Conservation (phyloP, 768 basidiomycete species). For the Pleurotus salmoneostramineus region DNA sequence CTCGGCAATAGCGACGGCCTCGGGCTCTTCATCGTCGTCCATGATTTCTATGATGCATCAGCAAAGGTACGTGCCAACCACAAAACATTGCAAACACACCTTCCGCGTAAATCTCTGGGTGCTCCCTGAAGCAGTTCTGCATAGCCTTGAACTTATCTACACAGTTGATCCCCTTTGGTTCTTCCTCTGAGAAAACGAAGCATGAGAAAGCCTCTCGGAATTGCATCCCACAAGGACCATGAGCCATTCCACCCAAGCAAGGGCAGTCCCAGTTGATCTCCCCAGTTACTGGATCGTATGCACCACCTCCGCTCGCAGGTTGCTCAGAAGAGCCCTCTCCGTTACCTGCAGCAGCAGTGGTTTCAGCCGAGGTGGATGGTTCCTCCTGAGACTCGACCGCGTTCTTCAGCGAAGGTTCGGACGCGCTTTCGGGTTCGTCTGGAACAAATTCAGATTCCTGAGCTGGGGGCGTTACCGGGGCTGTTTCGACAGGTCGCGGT, state of each 20-base stretch:
- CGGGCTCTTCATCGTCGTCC: conserved; percentile 56
- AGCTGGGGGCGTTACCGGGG: background rate
- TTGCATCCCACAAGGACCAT: conserved; percentile 91
- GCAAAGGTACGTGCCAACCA: background rate
- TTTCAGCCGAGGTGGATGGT: background rate
- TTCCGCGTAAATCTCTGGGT: conserved; percentile 94
- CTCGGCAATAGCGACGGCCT: conserved; percentile 5
- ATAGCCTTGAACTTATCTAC: conserved; percentile 97
- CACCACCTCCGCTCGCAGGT: conserved; percentile 34
- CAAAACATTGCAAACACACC: conserved; percentile 46
- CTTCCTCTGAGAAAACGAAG: conserved; percentile 90
- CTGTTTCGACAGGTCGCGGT: background rate
- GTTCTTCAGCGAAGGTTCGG: background rate
- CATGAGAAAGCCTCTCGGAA: conserved; percentile 97
- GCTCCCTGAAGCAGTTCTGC: conserved; percentile 96
- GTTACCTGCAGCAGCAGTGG: background rate
- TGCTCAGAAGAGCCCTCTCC: conserved; percentile 12
- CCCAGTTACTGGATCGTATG: conserved; percentile 94
- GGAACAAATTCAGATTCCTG: background rate
- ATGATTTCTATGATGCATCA: conserved; percentile 48
- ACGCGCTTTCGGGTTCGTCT: background rate
- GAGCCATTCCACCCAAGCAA: conserved; percentile 97
- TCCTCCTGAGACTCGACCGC: background rate
- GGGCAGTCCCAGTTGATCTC: conserved; percentile 99
- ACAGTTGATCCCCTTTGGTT: conserved; percentile 97